These are phyloP conservation scores for Zygotorulaspora chibaensis DNA, from an alignment of 805 yeast species.

Conservation along the genomic window DNA sequence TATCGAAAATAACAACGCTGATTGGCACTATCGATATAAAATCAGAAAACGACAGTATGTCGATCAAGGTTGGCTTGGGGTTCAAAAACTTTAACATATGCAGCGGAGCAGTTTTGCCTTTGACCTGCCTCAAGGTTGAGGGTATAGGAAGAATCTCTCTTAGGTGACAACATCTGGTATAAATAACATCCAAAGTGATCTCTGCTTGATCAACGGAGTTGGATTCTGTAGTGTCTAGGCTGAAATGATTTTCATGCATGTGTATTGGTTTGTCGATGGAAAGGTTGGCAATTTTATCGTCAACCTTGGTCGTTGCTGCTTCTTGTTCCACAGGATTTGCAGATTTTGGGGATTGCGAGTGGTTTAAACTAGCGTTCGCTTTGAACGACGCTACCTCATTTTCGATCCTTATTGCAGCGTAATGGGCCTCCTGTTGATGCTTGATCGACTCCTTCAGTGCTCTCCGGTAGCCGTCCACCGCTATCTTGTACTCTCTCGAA, in stretches of 20 bases:
- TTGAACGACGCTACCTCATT: constrained; percentile 54
- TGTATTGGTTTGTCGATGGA: constrained; percentile 74
- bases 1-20: constrained; percentile 70
- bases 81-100: constrained; percentile 68
- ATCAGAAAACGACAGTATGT: constrained; percentile 82
- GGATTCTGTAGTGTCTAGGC: constrained; percentile 26
- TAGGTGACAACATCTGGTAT: constrained; percentile 89
- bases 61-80: constrained; percentile 87
- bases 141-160: constrained; percentile 91
- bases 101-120: constrained; percentile 71
- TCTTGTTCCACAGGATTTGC: constrained; percentile 2
- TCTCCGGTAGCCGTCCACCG: constrained; percentile 53
- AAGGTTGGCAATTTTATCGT: constrained; percentile 29
- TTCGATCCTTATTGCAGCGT: constrained; percentile 65
- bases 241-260: constrained; percentile 53
- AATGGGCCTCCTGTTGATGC: constrained; percentile 74
- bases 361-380: constrained; percentile 5
- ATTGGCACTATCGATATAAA: constrained; percentile 83
- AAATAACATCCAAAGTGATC: constrained; percentile 55
- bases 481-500: constrained; percentile 47
- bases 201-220: constrained; percentile 19
- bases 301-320: constrained; percentile 2
- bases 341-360: constrained; percentile 1
- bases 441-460: constrained; percentile 58
- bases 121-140: constrained; percentile 77